Percentiles rank a stretch among this genome's conserved stretches.
These are phyloP conservation scores for Claviceps sp. DNA, from an alignment of 2,329 filamentous ascomycete species.

Conservation along the genomic window DNA sequence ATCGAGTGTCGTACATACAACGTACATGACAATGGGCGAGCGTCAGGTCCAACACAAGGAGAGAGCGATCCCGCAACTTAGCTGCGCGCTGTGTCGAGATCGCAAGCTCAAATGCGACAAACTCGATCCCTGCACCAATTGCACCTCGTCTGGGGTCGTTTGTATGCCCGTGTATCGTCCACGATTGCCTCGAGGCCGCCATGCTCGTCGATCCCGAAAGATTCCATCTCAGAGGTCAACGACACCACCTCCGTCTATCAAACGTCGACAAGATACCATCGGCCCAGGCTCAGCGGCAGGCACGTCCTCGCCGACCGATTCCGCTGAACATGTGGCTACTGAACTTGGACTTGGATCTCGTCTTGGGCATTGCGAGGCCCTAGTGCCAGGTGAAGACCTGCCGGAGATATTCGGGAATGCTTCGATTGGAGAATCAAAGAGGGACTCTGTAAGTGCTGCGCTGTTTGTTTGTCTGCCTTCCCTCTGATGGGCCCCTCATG, in stretches of 20 bases:
- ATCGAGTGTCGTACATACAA: neutral
- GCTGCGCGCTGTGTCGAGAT: conserved; percentile 9
- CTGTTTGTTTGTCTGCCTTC: too few relatives aligned
- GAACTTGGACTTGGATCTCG: neutral
- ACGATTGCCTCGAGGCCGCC: conserved; percentile 8
- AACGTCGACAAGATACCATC: neutral
- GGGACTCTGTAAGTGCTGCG: neutral
- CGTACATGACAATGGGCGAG: conserved; percentile 1
- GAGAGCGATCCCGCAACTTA: conserved; percentile 7
- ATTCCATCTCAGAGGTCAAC: conserved; percentile 2
- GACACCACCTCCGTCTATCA: neutral
- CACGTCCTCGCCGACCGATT: neutral
- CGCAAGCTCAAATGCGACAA: conserved; percentile 13
- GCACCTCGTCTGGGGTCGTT: conserved; percentile 5
- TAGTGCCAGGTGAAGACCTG: neutral
- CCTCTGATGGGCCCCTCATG: too few relatives aligned
- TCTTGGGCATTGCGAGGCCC: neutral
- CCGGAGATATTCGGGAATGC: neutral
- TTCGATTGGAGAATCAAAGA: neutral
- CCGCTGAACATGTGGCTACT: neutral
- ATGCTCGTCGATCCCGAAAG: conserved; percentile 7
- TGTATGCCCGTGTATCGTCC: conserved; percentile 9
- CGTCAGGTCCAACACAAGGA: conserved; percentile 2
- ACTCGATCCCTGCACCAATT: conserved; percentile 11
- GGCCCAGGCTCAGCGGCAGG: neutral